Evolutionary conservation across 805 yeast genomes (phyloP).

Genomic region (Isabelozyma rhagii): DNA sequence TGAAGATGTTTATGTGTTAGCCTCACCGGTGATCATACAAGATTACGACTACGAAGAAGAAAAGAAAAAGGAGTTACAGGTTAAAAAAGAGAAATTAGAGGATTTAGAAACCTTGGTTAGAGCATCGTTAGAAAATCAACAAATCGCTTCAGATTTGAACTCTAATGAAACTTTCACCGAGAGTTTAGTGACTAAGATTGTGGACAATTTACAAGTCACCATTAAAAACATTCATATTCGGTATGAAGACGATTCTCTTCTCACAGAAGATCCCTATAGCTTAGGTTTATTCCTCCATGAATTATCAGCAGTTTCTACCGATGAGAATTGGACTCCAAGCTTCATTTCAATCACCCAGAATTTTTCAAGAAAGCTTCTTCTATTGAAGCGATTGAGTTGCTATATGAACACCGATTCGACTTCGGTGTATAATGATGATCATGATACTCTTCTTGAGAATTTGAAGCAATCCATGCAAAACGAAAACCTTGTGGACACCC

Average conservation of each 20-base stretch:
- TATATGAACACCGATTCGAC: constrained; percentile 78
- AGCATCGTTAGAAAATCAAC: constrained; percentile 31
- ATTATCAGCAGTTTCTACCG: constrained; percentile 88
- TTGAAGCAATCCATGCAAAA: constrained; percentile 46
- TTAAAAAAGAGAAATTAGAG: constrained; percentile 63
- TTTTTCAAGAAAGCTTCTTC: constrained; percentile 72
- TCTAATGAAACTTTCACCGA: constrained; percentile 83
- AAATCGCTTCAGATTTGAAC: constrained; percentile 31
- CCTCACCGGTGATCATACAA: constrained; percentile 65
- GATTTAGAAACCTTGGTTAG: constrained; percentile 63
- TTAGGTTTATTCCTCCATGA: constrained; percentile 82
- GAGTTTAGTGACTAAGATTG: constrained; percentile 79
- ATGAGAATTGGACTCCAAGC: constrained; percentile 78
- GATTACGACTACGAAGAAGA: constrained; percentile 57
- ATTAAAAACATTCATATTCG: constrained; percentile 88
- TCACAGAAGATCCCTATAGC: constrained; percentile 74
- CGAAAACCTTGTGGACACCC: constrained; percentile 21
- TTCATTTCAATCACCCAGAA: constrained; percentile 70
- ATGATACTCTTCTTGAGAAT: constrained; percentile 44
- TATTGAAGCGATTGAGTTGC: constrained; percentile 68
- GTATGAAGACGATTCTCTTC: constrained; percentile 76
- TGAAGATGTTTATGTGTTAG: constrained; percentile 82
- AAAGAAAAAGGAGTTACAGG: constrained; percentile 55
- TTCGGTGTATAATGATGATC: constrained; percentile 47
- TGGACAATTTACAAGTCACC: constrained; percentile 88